These are phyloP conservation scores for Hibiscus trionum DNA, from an alignment of 345 rosid genomes.

Conservation along the genomic window DNA sequence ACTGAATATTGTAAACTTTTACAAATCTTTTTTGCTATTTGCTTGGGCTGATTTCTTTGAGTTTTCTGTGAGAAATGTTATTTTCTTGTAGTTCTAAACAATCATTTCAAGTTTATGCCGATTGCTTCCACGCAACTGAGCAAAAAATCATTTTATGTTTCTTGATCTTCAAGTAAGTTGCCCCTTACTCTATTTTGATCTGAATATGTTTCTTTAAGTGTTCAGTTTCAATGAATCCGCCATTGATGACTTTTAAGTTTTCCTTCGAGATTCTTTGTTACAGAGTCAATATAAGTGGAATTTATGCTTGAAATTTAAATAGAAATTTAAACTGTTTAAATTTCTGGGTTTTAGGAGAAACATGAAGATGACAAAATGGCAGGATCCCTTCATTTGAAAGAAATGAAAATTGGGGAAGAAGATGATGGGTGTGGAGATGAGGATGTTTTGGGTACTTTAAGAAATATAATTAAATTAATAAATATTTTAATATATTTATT, in stretches of 20 bases:
- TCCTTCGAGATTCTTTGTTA: neutral
- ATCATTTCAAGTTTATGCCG: conserved; percentile 2
- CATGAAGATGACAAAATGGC: neutral
- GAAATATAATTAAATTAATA: too few relatives aligned
- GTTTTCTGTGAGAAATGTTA: neutral
- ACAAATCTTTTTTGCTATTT: neutral
- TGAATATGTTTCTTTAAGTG: neutral
- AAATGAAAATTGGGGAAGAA: neutral
- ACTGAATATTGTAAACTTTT: neutral
- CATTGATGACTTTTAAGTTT: neutral
- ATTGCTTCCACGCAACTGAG: neutral
- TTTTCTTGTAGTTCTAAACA: conserved; percentile 7
- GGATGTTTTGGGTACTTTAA: too few relatives aligned
- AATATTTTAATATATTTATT: too few relatives aligned
- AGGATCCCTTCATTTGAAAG: neutral
- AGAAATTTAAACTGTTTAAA: neutral
- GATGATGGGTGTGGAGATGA: too few relatives aligned
- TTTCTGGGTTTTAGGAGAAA: conserved; percentile 4
- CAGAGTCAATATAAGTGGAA: neutral
- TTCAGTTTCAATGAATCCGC: neutral
- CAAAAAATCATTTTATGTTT: neutral
- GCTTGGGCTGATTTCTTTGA: conserved; percentile 9
- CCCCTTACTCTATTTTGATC: neutral
- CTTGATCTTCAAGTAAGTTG: neutral
- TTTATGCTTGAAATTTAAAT: neutral